Evolutionary conservation across 1,284 basidiomycete species (phyloP).

Genomic region (Trichosporon inkin): DNA sequence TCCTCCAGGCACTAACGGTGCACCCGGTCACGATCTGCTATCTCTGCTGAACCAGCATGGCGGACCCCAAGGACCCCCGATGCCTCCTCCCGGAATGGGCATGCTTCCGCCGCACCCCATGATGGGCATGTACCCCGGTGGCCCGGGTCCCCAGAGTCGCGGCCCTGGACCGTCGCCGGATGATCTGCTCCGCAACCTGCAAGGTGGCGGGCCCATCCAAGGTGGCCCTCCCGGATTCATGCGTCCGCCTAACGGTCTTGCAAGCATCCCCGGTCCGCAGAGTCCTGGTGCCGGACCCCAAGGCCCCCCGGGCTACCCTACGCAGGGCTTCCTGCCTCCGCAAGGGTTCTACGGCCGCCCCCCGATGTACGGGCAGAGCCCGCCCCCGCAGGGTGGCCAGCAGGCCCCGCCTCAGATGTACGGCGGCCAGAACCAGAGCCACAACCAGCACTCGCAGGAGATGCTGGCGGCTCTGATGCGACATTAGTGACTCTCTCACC

Average conservation of each 20-base stretch:
- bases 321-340: conserved; percentile 25
- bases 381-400: background rate
- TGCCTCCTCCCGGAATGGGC: conserved; percentile 22
- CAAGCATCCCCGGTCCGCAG: background rate
- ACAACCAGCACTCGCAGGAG: conserved; percentile 29
- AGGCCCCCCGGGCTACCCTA: conserved; percentile 14
- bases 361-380: conserved; percentile 6
- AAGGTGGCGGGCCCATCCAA: background rate
- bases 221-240: conserved; percentile 15
- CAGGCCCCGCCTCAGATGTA: conserved; percentile 17
- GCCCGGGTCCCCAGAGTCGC: background rate
- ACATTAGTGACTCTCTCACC: conserved; percentile 6
- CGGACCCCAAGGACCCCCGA: conserved; percentile 1
- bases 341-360: conserved; percentile 16
- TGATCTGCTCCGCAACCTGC: conserved; percentile 26
- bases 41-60: conserved; percentile 30
- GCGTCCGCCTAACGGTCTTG: conserved; percentile 13
- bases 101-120: conserved; percentile 25
- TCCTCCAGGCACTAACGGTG: conserved; percentile 11
- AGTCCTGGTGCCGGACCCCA: background rate
- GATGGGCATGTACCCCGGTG: conserved; percentile 15
- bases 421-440: background rate
- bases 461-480: conserved; percentile 37
- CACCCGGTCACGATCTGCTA: conserved; percentile 21
- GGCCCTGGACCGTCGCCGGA: conserved; percentile 18